Evolutionary conservation across 352 stramenopile genomes (phyloP), one percentile per base, ranked within the genome.

Genomic region (Phytopythium chamaehyphon): DNA sequence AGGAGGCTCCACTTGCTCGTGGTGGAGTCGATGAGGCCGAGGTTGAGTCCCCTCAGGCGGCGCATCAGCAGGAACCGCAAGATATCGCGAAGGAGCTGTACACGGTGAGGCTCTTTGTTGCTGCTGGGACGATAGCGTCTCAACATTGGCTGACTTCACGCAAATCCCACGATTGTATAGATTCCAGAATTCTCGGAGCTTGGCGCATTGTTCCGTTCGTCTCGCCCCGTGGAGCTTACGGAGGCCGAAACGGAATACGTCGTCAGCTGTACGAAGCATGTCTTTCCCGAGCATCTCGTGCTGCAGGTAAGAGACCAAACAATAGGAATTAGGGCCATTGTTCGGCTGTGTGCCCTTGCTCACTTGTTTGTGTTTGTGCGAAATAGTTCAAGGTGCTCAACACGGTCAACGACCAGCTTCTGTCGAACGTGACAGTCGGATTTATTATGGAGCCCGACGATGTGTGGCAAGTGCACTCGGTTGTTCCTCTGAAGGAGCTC

Each of bases 161-260:
- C 22, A n/a, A n/a, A n/a, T n/a, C n/a, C n/a, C n/a, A n/a, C n/a
- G 26, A 9, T 45, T n/a, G 1, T 14, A 31, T 55, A 92, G 61
- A 97, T 99, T 64, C 94, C 97, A 2, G 93, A 98, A 56, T 90
- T 99, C 59, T 90, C 95, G 2, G 71, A 86, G 35, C 73, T 98
- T 38, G 97, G 97, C 23, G 69, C 85, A 11, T 76, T 98, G 21
- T 98, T 99, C 79, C 82, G 90, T 47, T 98, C 90, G 36, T 92
- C 90, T 16, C 68, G 82, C 51, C 82, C 93, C 9, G 73, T 97
- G 16, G 75, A 92, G 58, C 79, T 99, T 47, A 99, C 97, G 5
- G 96, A 99, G 68, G 86, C 80, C 14, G 97, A 99, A 67, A 98
- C 95, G 4, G 96, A 99, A 81, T 99, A 99, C 68, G 88, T 98